Evolutionary conservation across 768 basidiomycete genomes (phyloP).

Genomic region (Boletellus emodensis): DNA sequence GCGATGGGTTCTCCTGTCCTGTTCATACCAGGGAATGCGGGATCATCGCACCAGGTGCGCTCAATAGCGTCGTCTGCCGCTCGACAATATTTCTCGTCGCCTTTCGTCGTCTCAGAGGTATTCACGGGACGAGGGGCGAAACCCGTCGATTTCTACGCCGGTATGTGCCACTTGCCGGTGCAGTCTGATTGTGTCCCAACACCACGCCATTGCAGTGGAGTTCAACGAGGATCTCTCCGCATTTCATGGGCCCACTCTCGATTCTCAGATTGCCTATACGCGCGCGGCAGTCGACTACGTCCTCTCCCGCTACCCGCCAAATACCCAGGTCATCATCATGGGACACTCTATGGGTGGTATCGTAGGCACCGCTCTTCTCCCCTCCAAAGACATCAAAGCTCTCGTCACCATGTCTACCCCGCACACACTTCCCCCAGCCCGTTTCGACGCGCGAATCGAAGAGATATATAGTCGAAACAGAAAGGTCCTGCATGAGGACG

Average conservation of each 20-base stretch:
- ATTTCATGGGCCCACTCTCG: constrained; percentile 85
- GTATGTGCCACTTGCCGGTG: constrained; percentile 38
- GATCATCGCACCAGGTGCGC: constrained; percentile 89
- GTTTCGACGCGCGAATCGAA: constrained; percentile 80
- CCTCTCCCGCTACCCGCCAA: constrained; percentile 64
- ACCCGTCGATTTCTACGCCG: constrained; percentile 81
- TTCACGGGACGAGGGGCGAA: constrained; percentile 46
- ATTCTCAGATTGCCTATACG: constrained; percentile 76
- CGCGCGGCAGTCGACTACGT: constrained; percentile 70
- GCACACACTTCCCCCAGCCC: constrained; percentile 80
- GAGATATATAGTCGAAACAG: constrained; percentile 56
- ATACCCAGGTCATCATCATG: constrained; percentile 68
- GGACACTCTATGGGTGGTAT: constrained; percentile 99
- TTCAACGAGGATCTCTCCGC: constrained; percentile 98
- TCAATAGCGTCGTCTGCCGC: constrained; percentile 92
- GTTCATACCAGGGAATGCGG: constrained; percentile 97
- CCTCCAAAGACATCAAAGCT: constrained; percentile 60
- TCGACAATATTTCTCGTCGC: constrained; percentile 70
- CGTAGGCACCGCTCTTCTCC: constrained; percentile 77
- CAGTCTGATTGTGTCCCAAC: not conserved
- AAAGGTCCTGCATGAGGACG: constrained; percentile 36
- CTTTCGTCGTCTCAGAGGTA: constrained; percentile 48
- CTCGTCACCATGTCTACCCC: constrained; percentile 98
- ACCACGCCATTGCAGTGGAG: constrained; percentile 49
- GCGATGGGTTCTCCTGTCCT: constrained; percentile 74